Conservation (phyloP, 306 rosid genomes). For the Dryas alaskensis region DNA sequence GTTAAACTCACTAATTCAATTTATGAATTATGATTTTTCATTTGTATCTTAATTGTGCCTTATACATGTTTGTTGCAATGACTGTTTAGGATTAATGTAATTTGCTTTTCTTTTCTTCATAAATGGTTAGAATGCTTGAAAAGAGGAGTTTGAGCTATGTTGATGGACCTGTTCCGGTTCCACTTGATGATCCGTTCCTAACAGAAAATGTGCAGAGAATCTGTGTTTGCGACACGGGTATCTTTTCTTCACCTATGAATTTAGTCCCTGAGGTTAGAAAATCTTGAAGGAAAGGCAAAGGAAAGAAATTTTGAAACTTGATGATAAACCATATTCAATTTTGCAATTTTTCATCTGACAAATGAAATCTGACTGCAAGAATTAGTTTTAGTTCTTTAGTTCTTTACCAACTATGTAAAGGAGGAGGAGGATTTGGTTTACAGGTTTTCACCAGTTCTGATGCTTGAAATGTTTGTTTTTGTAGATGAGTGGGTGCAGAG, state of each 20-base stretch:
- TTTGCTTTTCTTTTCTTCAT: background rate
- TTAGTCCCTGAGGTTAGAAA: background rate
- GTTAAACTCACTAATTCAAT: background rate
- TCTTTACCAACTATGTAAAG: background rate
- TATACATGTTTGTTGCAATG: slow-evolving; percentile 5
- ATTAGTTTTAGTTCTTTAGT: background rate
- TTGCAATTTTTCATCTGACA: background rate
- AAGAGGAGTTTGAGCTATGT: slow-evolving; percentile 85
- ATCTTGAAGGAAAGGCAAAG: background rate
- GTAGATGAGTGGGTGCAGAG: slow-evolving; percentile 70
- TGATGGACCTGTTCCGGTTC: slow-evolving; percentile 77
- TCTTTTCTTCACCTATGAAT: background rate
- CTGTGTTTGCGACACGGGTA: slow-evolving; percentile 74
- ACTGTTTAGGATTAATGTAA: background rate
- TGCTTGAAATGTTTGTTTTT: slow-evolving; percentile 23
- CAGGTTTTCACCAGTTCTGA: slow-evolving; percentile 25
- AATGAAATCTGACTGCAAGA: background rate
- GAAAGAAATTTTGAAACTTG: slow-evolving; percentile 3
- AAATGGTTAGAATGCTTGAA: slow-evolving; percentile 80
- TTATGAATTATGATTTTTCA: background rate
- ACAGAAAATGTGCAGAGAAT: slow-evolving; percentile 73
- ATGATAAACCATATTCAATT: background rate
- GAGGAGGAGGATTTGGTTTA: background rate
- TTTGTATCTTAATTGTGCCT: slow-evolving; percentile 1
- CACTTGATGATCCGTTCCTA: slow-evolving; percentile 66